These are phyloP conservation scores for Yarrowia yakushimensis DNA, from an alignment of 805 yeast genomes.

Conservation along the genomic window DNA sequence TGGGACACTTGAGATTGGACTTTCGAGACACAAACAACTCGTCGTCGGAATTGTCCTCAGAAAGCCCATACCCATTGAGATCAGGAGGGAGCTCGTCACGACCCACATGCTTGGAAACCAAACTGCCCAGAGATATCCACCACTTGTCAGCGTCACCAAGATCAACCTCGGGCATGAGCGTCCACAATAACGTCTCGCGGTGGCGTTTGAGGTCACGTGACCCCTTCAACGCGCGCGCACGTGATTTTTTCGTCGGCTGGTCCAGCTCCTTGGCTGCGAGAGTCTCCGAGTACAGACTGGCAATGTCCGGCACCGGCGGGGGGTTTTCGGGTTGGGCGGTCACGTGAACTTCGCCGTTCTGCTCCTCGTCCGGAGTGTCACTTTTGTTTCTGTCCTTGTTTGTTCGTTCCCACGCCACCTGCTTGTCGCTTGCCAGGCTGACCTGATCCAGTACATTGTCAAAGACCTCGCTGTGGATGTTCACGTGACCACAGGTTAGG, in stretches of 20 bases:
- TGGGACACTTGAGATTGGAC: slow-evolving; percentile 17
- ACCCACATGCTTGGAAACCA: neutral
- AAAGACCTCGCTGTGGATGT: neutral
- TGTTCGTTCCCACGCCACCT: neutral
- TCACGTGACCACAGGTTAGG: neutral
- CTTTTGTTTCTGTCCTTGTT: neutral
- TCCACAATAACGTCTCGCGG: neutral
- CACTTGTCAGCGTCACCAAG: neutral
- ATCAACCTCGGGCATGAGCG: neutral
- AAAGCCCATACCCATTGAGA: neutral
- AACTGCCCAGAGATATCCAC: neutral
- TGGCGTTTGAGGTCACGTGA: neutral
- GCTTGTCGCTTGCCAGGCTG: neutral
- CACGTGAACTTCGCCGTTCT: neutral
- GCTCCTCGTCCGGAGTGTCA: neutral
- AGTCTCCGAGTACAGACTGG: neutral
- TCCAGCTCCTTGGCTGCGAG: neutral
- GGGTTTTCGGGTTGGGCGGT: neutral
- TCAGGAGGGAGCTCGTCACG: neutral
- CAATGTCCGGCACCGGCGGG: neutral
- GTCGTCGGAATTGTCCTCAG: neutral
- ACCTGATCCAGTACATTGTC: neutral
- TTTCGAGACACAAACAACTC: slow-evolving; percentile 12
- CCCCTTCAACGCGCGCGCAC: neutral
- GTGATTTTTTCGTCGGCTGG: neutral